Conservation (phyloP, 2,329 filamentous ascomycete species). For the Chalaropsis ovoidea region DNA sequence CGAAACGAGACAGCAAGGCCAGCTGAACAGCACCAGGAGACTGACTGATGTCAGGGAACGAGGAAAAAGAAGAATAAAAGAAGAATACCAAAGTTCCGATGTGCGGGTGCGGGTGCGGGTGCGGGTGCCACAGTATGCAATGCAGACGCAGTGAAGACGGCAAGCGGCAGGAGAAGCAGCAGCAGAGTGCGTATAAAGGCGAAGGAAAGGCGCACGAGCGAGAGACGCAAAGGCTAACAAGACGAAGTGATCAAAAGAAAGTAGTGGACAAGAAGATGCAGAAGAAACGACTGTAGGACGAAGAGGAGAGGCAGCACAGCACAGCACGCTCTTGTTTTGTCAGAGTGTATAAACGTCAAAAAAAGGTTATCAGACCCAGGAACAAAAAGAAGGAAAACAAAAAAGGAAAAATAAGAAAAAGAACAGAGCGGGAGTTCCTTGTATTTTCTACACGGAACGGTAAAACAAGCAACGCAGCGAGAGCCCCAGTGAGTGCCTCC, state of each 20-base stretch:
- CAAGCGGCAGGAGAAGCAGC: conserved; percentile 2
- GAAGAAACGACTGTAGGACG: not conserved
- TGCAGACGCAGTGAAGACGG: conserved; percentile 3
- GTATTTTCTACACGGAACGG: not conserved
- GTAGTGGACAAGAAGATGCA: not conserved
- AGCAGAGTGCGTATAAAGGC: conserved; percentile 17
- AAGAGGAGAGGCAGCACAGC: conserved; percentile 18
- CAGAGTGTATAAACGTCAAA: not conserved
- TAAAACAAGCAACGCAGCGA: too few species aligned
- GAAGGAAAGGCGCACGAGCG: conserved; percentile 26
- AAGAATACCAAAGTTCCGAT: conserved; percentile 11
- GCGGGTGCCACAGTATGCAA: not conserved
- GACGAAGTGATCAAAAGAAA: too few species aligned
- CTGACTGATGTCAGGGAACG: not conserved
- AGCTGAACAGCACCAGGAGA: conserved; percentile 3
- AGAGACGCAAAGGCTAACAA: conserved; percentile 15
- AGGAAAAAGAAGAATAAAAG: conserved; percentile 6
- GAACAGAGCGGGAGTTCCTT: not conserved
- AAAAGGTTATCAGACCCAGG: conserved; percentile 11
- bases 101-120: not conserved
- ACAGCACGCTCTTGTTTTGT: too few species aligned
- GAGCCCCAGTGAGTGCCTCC: too few species aligned
- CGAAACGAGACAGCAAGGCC: not conserved
- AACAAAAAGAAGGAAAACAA: conserved; percentile 21
- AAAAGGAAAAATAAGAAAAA: not conserved